Conservation (phyloP, 2,329 filamentous ascomycete genomes). For the Colletotrichum plurivorum region DNA sequence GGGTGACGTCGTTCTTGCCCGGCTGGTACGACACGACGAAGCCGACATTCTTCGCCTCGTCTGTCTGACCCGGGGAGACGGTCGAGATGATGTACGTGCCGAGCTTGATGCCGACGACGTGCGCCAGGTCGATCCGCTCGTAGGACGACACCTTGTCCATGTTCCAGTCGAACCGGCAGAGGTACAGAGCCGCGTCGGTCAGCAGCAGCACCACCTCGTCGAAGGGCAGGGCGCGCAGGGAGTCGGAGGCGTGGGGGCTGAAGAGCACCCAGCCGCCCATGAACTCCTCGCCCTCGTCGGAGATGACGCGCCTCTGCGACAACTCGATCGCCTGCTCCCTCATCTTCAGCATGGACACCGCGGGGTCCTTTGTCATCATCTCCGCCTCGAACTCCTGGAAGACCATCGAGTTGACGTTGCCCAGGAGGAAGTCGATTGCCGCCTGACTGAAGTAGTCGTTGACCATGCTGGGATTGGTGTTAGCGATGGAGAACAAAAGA, state of each 20-base stretch:
- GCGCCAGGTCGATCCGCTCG: slow-evolving; percentile 84
- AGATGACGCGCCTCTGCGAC: slow-evolving; percentile 87
- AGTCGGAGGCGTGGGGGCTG: slow-evolving; percentile 80
- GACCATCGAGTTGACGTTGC: slow-evolving; percentile 85
- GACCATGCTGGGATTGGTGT: slow-evolving; percentile 78
- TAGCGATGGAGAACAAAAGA: slow-evolving; percentile 8
- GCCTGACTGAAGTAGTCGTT: slow-evolving; percentile 98
- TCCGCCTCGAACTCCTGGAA: slow-evolving; percentile 96
- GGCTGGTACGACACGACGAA: slow-evolving; percentile 84
- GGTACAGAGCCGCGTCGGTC: slow-evolving; percentile 87
- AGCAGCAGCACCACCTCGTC: slow-evolving; percentile 91
- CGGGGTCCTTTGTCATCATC: slow-evolving; percentile 94
- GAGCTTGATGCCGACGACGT: slow-evolving; percentile 79
- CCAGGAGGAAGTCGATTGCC: slow-evolving; percentile 93
- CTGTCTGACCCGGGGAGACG: slow-evolving; percentile 81
- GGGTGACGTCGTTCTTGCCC: slow-evolving; percentile 77
- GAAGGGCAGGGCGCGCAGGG: slow-evolving; percentile 77
- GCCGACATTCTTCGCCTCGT: slow-evolving; percentile 86
- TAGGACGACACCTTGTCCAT: slow-evolving; percentile 95
- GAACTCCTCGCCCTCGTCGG: slow-evolving; percentile 86
- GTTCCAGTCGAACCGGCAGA: slow-evolving; percentile 94
- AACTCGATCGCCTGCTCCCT: slow-evolving; percentile 92
- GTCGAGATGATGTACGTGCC: slow-evolving; percentile 95
- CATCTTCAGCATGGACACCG: slow-evolving; percentile 86
- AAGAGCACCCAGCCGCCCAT: slow-evolving; percentile 91